Evolutionary conservation across 2,329 filamentous ascomycete species (phyloP).

Genomic region (Elsinoe arachidis): DNA sequence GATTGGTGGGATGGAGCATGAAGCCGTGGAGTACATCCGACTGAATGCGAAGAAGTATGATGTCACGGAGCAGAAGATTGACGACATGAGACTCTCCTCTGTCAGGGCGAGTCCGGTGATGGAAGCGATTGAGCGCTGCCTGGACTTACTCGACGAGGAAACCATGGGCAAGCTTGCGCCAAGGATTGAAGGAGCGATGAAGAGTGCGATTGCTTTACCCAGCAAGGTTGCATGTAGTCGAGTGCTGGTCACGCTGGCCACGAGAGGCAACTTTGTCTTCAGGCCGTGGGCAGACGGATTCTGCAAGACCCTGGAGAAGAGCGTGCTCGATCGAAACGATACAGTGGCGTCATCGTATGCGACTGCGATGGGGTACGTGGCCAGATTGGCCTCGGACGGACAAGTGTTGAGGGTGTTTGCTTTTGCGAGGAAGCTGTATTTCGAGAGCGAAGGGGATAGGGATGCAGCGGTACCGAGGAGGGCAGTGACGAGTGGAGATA

Average conservation of each 20-base stretch:
- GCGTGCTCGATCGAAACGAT: conserved; percentile 84
- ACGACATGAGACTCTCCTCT: conserved; percentile 72
- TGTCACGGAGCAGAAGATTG: conserved; percentile 78
- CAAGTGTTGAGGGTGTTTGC: conserved; percentile 47
- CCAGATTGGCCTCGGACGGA: conserved; percentile 54
- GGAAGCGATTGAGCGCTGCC: conserved; percentile 80
- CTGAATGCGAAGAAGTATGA: conserved; percentile 78
- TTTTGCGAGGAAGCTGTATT: conserved; percentile 62
- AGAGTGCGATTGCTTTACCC: conserved; percentile 78
- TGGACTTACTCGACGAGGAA: conserved; percentile 70
- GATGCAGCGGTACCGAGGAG: conserved; percentile 23
- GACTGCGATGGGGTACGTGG: conserved; percentile 73
- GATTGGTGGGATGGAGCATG: conserved; percentile 79
- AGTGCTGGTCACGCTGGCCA: conserved; percentile 75
- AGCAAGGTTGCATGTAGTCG: conserved; percentile 88
- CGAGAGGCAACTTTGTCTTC: conserved; percentile 67
- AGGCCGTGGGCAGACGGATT: conserved; percentile 66
- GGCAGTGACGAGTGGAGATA: conserved; percentile 67
- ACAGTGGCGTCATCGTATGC: conserved; percentile 88
- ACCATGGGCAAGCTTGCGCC: conserved; percentile 69
- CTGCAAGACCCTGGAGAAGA: conserved; percentile 67
- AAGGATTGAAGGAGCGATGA: conserved; percentile 68
- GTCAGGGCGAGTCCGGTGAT: conserved; percentile 83
- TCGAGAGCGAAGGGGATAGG: conserved; percentile 68
- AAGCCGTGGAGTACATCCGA: conserved; percentile 86